A percentile compares a stretch with the other conserved stretches of the same genome.
phyloP scores from a whole-genome alignment of 768 basidiomycete species.

The Cubamyces lactineus region DNA sequence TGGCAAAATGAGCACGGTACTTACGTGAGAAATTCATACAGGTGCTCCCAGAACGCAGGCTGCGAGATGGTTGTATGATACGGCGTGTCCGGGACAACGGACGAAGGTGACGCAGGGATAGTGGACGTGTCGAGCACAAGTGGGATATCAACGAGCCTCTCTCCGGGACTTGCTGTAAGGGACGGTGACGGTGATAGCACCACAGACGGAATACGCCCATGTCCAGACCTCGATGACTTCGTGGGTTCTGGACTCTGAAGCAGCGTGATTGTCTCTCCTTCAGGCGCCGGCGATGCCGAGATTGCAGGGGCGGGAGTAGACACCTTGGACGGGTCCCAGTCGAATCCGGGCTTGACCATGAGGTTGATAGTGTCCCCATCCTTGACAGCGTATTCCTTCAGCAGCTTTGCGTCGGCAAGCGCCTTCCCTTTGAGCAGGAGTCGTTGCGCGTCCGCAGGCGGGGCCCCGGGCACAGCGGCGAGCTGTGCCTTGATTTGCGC shows the following conservation, averaged over 20 bases:
- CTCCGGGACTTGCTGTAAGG: constrained; percentile 42
- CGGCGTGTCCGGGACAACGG: constrained; percentile 40
- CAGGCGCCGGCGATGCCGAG: constrained; percentile 11
- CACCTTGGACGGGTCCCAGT: constrained; percentile 59
- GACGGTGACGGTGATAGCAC: constrained; percentile 80
- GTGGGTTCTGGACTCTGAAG: constrained; percentile 28
- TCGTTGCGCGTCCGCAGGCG: constrained; percentile 79
- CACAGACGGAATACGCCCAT: constrained; percentile 75
- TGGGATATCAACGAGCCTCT: constrained; percentile 61
- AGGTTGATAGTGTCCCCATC: constrained; percentile 84
- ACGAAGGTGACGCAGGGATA: constrained; percentile 41
- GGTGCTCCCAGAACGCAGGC: constrained; percentile 78
- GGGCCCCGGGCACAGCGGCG: constrained; percentile 65
- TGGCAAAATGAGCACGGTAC: constrained; percentile 25
- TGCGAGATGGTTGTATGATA: constrained; percentile 74
- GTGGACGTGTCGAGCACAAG: constrained; percentile 66
- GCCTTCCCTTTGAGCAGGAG: constrained; percentile 95
- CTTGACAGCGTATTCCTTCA: constrained; percentile 87
- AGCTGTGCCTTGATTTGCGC: constrained; percentile 78
- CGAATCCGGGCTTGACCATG: constrained; percentile 78
- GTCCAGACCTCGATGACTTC: constrained; percentile 41
- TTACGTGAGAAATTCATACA: constrained; percentile 67
- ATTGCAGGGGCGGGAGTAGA: constrained; percentile 24
- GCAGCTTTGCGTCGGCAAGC: constrained; percentile 82
- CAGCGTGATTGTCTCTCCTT: constrained; percentile 23